Evolutionary conservation across 2,329 filamentous ascomycete genomes (phyloP).

Genomic region (Davidsoniella australis): DNA sequence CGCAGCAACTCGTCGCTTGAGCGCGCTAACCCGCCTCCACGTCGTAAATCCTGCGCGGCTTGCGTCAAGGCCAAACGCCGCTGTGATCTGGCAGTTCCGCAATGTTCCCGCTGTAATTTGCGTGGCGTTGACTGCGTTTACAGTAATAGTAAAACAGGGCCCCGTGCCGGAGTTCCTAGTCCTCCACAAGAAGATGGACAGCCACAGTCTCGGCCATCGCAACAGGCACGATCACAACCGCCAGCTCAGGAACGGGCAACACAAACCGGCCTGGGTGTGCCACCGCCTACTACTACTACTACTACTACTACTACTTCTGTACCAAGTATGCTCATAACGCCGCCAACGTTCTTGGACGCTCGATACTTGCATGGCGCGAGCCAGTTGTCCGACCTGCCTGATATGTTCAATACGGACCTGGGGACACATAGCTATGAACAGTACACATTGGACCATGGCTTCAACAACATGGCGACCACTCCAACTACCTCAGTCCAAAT

Average conservation of each 20-base stretch:
- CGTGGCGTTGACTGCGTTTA: constrained; percentile 32
- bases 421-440: too few relatives aligned
- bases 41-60: constrained; percentile 38
- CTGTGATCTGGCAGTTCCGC: constrained; percentile 34
- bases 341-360: background rate
- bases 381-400: background rate
- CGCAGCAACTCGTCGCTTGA: constrained; percentile 16
- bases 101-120: constrained; percentile 34
- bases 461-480: background rate
- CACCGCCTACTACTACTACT: background rate
- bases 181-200: background rate
- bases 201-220: background rate
- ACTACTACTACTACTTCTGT: background rate
- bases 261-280: background rate
- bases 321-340: background rate
- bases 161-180: background rate
- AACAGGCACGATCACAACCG: background rate
- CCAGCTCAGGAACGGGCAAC: background rate
- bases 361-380: background rate
- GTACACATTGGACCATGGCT: too few relatives aligned
- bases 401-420: too few relatives aligned
- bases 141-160: background rate
- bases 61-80: constrained; percentile 41
- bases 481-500: background rate
- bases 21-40: constrained; percentile 27